Percentiles rank a stretch among this genome's conserved stretches.
Evolutionary conservation across 345 rosid genomes (phyloP).

Genomic region (Brassica cretica): DNA sequence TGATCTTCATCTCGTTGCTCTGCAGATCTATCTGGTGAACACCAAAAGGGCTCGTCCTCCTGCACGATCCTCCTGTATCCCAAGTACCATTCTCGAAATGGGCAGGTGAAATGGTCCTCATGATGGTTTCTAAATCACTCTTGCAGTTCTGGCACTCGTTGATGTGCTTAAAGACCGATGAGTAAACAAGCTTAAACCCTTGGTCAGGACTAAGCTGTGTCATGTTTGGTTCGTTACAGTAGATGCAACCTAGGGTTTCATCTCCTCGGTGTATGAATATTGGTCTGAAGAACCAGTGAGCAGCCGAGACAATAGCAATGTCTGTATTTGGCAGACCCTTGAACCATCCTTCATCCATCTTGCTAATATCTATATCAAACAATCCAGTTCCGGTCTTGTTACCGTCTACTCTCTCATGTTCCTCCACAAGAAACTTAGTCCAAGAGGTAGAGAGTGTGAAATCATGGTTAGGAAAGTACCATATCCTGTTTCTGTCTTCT

Average conservation of each 20-base stretch:
- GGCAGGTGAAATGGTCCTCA: slow-evolving; percentile 82
- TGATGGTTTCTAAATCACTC: slow-evolving; percentile 38
- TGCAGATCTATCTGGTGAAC: slow-evolving; percentile 31
- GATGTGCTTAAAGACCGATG: slow-evolving; percentile 51
- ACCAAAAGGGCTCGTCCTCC: slow-evolving; percentile 52
- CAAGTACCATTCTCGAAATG: slow-evolving; percentile 86
- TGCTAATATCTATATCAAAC: slow-evolving; percentile 49
- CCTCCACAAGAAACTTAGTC: slow-evolving; percentile 64
- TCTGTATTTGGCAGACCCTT: slow-evolving; percentile 46
- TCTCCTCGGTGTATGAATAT: slow-evolving; percentile 48
- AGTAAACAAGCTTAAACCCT: slow-evolving; percentile 54
- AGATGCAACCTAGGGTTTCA: slow-evolving; percentile 57
- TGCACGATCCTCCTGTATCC: slow-evolving; percentile 75
- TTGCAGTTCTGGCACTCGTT: slow-evolving; percentile 43
- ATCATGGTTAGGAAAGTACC: slow-evolving; percentile 64
- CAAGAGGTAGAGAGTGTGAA: slow-evolving; percentile 68
- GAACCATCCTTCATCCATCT: slow-evolving; percentile 54
- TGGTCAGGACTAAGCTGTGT: slow-evolving; percentile 44
- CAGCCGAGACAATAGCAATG: slow-evolving; percentile 60
- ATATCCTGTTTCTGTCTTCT: slow-evolving; percentile 61
- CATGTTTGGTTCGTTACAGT: slow-evolving; percentile 53
- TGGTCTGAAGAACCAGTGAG: slow-evolving; percentile 81
- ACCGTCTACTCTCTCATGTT: slow-evolving; percentile 45
- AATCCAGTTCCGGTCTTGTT: slow-evolving; percentile 53
- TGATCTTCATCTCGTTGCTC: slow-evolving; percentile 49